These are phyloP conservation scores for Alternaria gansuensis DNA, from an alignment of 2,329 filamentous ascomycete species.

Conservation along the genomic window DNA sequence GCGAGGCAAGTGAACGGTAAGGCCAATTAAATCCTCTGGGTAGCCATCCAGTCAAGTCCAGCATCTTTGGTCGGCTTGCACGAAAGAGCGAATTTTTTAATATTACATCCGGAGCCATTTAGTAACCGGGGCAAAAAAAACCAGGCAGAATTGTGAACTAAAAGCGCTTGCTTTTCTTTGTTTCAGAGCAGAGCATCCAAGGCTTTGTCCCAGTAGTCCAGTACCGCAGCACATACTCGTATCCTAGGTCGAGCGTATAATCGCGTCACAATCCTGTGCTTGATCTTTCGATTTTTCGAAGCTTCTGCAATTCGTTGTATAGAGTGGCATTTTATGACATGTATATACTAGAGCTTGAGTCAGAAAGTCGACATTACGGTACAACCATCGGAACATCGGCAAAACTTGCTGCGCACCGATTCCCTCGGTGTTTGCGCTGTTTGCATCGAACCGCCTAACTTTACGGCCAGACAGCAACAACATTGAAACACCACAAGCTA, in stretches of 20 bases:
- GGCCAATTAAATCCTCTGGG: neutral
- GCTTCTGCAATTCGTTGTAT: neutral
- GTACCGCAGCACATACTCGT: neutral
- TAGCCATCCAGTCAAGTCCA: neutral
- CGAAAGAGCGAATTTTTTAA: neutral
- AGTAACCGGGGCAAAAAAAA: neutral
- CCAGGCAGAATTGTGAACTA: neutral
- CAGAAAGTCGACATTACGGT: neutral
- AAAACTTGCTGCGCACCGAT: conserved; percentile 18
- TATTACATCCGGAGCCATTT: neutral
- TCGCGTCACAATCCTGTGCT: neutral
- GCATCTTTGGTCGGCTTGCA: neutral
- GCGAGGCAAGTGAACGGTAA: neutral
- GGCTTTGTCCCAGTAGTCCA: neutral
- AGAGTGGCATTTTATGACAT: neutral
- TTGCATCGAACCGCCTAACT: conserved; percentile 37
- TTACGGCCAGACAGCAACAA: conserved; percentile 39
- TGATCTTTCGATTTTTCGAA: neutral
- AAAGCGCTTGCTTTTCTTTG: neutral
- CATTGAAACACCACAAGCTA: conserved; percentile 15
- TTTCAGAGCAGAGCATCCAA: neutral
- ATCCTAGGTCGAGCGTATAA: neutral
- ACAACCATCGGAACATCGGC: conserved; percentile 7
- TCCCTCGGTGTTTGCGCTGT: conserved; percentile 34
- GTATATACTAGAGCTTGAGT: neutral